Conservation (phyloP, 495 filamentous ascomycete genomes). For the Trichoderma parareesei region DNA sequence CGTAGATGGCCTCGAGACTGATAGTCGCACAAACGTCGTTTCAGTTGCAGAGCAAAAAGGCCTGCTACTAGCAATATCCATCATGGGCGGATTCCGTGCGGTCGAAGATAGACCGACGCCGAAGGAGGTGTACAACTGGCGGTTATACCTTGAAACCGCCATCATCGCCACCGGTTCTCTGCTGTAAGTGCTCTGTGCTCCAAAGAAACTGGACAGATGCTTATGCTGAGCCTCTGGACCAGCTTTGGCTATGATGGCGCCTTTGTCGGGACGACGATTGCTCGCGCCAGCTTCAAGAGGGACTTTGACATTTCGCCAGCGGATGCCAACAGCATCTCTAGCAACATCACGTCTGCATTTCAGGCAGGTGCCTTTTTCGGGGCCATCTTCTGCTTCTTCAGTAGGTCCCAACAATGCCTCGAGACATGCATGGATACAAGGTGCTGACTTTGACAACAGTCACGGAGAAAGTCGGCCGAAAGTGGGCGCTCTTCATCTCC, state of each 20-base stretch:
- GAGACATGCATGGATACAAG: not conserved
- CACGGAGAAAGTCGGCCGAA: constrained; percentile 24
- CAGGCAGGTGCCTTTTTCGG: constrained; percentile 26
- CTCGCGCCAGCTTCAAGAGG: constrained; percentile 22
- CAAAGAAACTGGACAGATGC: not conserved
- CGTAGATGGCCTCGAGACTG: not conserved
- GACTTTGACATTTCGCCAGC: constrained; percentile 25
- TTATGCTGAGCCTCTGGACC: not conserved
- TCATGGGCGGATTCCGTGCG: constrained; percentile 18
- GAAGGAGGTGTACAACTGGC: constrained; percentile 25
- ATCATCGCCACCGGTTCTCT: constrained; percentile 22
- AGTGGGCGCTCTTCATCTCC: constrained; percentile 19
- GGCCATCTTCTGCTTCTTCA: constrained; percentile 27
- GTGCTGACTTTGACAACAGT: constrained; percentile 4
- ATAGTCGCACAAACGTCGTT: not conserved
- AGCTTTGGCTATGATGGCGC: constrained; percentile 24
- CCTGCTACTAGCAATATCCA: constrained; percentile 3
- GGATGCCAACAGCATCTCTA: constrained; percentile 22
- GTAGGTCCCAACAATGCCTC: constrained; percentile 4
- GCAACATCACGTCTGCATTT: constrained; percentile 26
- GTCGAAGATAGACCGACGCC: constrained; percentile 29
- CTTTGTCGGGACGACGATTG: constrained; percentile 24
- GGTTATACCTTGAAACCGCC: constrained; percentile 20
- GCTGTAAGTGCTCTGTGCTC: not conserved
- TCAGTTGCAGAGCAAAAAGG: not conserved